A percentile compares a stretch with the other conserved stretches of the same genome.
These are phyloP conservation scores for Dioszegia aurantiaca DNA, from an alignment of 768 basidiomycete genomes.

Conservation along the genomic window DNA sequence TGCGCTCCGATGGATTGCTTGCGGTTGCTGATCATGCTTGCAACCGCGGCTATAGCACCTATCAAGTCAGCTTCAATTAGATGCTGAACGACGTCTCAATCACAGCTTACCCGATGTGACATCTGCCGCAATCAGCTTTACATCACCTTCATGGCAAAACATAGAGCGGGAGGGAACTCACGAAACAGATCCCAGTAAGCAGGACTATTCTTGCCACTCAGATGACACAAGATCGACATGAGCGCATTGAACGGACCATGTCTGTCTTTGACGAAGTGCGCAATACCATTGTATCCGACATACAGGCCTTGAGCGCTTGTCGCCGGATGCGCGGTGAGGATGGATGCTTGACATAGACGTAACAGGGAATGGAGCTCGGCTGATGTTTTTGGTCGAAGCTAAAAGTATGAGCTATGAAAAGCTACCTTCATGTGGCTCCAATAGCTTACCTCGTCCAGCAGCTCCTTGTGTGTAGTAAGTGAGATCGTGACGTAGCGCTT, in stretches of 20 bases:
- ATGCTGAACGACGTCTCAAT: no score
- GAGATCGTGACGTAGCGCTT: constrained; percentile 42
- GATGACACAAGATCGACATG: constrained; percentile 42
- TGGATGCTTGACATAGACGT: constrained; percentile 36
- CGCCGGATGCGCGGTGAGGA: constrained; percentile 11
- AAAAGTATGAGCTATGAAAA: constrained; percentile 6
- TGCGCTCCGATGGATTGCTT: not conserved
- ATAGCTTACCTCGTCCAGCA: constrained; percentile 30
- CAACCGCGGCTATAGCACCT: constrained; percentile 25
- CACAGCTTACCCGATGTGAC: constrained; percentile 20
- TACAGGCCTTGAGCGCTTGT: constrained; percentile 4
- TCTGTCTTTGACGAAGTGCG: constrained; percentile 43
- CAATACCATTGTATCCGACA: constrained; percentile 19
- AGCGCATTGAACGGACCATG: constrained; percentile 42
- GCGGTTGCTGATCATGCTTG: not conserved
- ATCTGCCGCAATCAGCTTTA: constrained; percentile 16
- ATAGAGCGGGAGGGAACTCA: constrained; percentile 26
- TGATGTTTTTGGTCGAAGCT: constrained; percentile 41
- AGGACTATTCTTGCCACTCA: constrained; percentile 29
- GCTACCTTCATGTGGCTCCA: not conserved
- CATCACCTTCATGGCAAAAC: not conserved
- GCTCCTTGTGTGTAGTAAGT: constrained; percentile 29
- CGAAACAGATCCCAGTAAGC: constrained; percentile 46
- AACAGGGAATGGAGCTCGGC: constrained; percentile 35
- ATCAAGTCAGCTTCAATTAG: not conserved